phyloP scores from a whole-genome alignment of 164 flowering plant species.

The Chimonanthus praecox region DNA sequence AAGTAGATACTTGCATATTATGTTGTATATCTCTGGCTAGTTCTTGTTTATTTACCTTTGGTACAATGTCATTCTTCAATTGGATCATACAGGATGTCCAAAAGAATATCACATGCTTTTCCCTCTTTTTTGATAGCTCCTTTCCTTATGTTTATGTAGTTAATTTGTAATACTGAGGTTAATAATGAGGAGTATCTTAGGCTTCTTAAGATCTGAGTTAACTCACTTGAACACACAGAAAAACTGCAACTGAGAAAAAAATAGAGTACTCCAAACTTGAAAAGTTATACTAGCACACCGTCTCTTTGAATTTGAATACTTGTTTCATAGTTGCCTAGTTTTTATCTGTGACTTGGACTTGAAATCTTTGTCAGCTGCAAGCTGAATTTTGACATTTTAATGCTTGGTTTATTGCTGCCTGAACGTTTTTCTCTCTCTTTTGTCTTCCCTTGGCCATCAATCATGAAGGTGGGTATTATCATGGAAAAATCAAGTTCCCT shows the following conservation, averaged over 20 bases:
- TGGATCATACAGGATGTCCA: neutral
- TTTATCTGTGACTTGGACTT: neutral
- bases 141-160: neutral
- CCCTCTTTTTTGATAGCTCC: neutral
- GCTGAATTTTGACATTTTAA: neutral
- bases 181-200: neutral
- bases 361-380: neutral
- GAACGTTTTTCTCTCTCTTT: neutral
- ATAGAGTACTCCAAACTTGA: neutral
- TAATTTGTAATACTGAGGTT: neutral
- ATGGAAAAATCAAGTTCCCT: conserved; percentile 95
- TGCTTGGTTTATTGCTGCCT: neutral
- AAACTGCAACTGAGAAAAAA: neutral
- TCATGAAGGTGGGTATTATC: conserved; percentile 75
- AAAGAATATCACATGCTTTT: neutral
- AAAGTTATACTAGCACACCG: neutral
- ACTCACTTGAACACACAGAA: neutral
- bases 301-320: neutral
- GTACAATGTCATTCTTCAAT: too few relatives aligned
- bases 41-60: neutral
- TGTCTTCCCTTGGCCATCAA: neutral
- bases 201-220: neutral
- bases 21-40: neutral
- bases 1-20: neutral
- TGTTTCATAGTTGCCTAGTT: neutral